These are phyloP conservation scores for Sphaerosporella brunnea DNA, from an alignment of 495 filamentous ascomycete species.

Conservation along the genomic window DNA sequence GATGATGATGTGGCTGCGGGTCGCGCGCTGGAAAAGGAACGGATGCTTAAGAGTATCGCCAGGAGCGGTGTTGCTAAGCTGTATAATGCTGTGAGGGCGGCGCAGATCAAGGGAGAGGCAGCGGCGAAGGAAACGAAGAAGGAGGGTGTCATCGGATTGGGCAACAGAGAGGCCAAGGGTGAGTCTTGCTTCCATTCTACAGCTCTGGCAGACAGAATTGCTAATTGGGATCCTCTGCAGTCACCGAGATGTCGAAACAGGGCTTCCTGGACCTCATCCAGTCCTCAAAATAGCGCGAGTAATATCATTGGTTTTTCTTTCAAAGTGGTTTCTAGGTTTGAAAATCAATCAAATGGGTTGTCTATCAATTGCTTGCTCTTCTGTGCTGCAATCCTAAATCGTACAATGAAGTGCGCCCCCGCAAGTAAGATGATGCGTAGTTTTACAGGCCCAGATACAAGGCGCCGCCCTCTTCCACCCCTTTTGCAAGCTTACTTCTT, in stretches of 20 bases:
- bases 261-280: slow-evolving; percentile 80
- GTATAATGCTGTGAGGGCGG: slow-evolving; percentile 85
- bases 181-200: neutral
- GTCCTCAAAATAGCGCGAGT: slow-evolving; percentile 11
- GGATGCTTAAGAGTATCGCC: slow-evolving; percentile 28
- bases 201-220: neutral
- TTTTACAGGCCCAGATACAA: neutral
- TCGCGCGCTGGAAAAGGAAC: slow-evolving; percentile 56
- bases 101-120: slow-evolving; percentile 44
- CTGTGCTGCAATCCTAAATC: too few species aligned
- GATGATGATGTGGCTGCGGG: slow-evolving; percentile 28
- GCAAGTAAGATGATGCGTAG: neutral
- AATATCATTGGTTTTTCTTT: neutral
- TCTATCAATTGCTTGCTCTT: too few species aligned
- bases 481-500: slow-evolving; percentile 21
- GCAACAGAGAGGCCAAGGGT: slow-evolving; percentile 24
- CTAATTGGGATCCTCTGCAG: slow-evolving; percentile 2
- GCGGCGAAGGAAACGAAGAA: slow-evolving; percentile 23
- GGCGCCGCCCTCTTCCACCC: neutral
- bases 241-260: slow-evolving; percentile 89
- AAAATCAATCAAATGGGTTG: too few species aligned
- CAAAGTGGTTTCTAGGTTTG: neutral
- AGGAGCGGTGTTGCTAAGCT: slow-evolving; percentile 32
- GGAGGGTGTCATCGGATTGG: slow-evolving; percentile 40
- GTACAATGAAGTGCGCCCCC: neutral